Evolutionary conservation across 2,329 filamentous ascomycete genomes (phyloP), one percentile per base, ranked within the genome.

Genomic region (Escovopsis sp.): DNA sequence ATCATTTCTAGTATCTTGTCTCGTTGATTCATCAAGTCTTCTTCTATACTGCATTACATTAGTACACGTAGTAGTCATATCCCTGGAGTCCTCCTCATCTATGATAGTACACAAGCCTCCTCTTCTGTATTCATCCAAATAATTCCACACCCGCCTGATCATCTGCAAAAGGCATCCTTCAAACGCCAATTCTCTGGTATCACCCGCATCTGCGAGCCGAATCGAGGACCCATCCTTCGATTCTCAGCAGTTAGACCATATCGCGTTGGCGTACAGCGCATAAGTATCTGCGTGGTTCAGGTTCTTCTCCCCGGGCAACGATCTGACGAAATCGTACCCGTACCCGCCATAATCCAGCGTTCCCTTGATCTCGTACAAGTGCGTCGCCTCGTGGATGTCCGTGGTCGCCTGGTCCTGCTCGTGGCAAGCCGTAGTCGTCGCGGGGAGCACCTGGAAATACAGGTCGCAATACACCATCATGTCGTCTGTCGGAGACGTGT

Each of bases 371-470:
- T 53, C 68, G 59, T n/a, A 70, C 65, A 70, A 47, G 53, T 83
- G 79, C 8, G 78, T 80, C 49, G 68, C 64, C 64, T 84, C 79
- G 52, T 84, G 79, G 12, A 84, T 57, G 29, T 68, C 68, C 12
- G 78, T 81, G 10, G 71, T 78, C 3, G 72, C 74, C 60, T 79
- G 74, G 53, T 81, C 79, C 59, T 82, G 78, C 2, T 51, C 68
- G 53, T 81, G 75, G 62, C 79, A 84, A 1, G 55, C 58, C 8
- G 49, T 50, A 8, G 68, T 60, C 27, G 74, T 44, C 2, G 65
- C 63, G 0, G 72, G 63, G 8, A 82, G 64, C 11, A 56, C 60
- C 36, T 53, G 68, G 63, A 77, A 82, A 60, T 70, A 78, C 15
- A 74, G 57, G 12, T 67, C 63, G 59, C 78, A 82, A 62, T 79